phyloP scores from a whole-genome alignment of 352 stramenopile genomes.

The Globisporangium paddicum region DNA sequence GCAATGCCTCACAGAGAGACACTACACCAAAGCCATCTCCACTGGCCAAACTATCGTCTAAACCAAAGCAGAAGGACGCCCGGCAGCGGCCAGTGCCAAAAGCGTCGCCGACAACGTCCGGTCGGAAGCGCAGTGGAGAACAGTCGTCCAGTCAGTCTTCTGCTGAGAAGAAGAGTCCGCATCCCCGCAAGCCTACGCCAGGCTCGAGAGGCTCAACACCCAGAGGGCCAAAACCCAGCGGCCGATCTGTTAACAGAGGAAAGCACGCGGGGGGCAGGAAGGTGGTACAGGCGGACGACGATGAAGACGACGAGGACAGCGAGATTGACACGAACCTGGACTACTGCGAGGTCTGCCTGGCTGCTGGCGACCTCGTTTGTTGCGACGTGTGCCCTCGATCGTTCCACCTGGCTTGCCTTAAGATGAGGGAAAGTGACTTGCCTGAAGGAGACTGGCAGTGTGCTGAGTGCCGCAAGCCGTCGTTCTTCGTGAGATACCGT shows the following conservation, averaged over 20 bases:
- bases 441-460: conserved; percentile 84
- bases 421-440: conserved; percentile 65
- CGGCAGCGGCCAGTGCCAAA: background rate
- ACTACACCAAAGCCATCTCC: conserved; percentile 14
- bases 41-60: conserved; percentile 15
- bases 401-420: conserved; percentile 88
- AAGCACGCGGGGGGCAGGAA: conserved; percentile 7
- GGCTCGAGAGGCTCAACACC: background rate
- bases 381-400: conserved; percentile 90
- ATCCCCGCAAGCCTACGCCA: conserved; percentile 1
- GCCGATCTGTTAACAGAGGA: background rate
- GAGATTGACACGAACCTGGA: conserved; percentile 80
- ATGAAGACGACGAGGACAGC: conserved; percentile 31
- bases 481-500: conserved; percentile 53
- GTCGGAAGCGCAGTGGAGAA: conserved; percentile 1
- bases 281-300: conserved; percentile 9
- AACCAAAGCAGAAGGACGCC: conserved; percentile 7
- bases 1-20: background rate
- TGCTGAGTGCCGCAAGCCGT: conserved; percentile 65
- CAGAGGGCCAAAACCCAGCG: background rate
- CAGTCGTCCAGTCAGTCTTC: background rate
- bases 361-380: conserved; percentile 81
- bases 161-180: conserved; percentile 9
- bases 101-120: conserved; percentile 1
- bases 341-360: conserved; percentile 82